These are phyloP conservation scores for Fusarium bactridioides DNA, from an alignment of 2,329 filamentous ascomycete species.

Conservation along the genomic window DNA sequence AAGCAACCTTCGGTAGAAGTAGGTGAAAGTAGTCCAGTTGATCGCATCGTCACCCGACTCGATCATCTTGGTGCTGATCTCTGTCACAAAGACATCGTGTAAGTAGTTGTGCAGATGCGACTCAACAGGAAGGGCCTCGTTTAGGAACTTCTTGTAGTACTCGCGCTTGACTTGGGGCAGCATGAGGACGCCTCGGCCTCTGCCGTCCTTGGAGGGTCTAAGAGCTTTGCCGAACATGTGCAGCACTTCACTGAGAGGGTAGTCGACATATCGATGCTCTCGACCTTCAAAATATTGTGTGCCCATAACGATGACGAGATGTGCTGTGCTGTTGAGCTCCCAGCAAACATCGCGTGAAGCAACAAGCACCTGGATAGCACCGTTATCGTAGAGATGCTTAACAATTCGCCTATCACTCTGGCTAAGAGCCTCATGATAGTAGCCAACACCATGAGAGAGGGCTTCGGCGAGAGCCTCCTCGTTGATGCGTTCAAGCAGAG, in stretches of 20 bases:
- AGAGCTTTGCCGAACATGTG: conserved; percentile 98
- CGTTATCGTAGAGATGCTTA: conserved; percentile 87
- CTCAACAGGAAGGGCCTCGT: conserved; percentile 94
- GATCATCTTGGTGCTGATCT: conserved; percentile 96
- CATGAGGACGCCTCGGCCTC: conserved; percentile 94
- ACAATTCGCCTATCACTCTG: conserved; percentile 92
- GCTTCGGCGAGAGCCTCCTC: conserved; percentile 89
- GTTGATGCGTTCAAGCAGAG: conserved; percentile 82
- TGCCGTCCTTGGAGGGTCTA: conserved; percentile 78
- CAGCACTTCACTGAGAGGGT: conserved; percentile 89
- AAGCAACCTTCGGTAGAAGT: conserved; percentile 93
- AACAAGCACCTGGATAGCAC: conserved; percentile 85
- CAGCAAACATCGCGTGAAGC: conserved; percentile 89
- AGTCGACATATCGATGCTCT: conserved; percentile 97
- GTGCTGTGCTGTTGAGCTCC: conserved; percentile 88
- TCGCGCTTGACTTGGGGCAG: conserved; percentile 92
- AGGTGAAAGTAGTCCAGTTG: conserved; percentile 98
- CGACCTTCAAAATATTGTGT: conserved; percentile 97
- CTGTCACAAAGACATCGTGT: conserved; percentile 95
- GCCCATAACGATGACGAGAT: conserved; percentile 95
- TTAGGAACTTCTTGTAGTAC: conserved; percentile 98
- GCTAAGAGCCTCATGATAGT: conserved; percentile 94
- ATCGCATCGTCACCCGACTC: conserved; percentile 95
- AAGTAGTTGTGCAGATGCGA: conserved; percentile 91
- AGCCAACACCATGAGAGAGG: conserved; percentile 91